A percentile compares a stretch with the other conserved stretches of the same genome.
These are phyloP conservation scores for Monilinia laxa DNA, from an alignment of 2,329 filamentous ascomycete genomes.

Conservation along the genomic window DNA sequence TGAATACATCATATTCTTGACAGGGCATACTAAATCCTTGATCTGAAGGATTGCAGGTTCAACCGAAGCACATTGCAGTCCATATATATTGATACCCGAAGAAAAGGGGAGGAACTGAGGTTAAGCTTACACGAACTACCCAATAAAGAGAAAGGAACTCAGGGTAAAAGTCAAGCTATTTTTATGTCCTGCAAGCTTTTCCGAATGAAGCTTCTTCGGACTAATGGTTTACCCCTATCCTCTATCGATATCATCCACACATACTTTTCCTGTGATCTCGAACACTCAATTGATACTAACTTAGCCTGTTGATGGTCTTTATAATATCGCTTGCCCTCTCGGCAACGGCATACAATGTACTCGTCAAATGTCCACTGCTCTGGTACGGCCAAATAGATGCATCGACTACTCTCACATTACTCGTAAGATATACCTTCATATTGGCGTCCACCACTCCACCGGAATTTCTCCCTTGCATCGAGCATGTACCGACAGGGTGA, in stretches of 20 bases:
- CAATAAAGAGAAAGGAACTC: neutral
- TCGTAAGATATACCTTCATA: conserved; percentile 30
- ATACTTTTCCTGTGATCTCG: neutral
- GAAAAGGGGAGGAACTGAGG: neutral
- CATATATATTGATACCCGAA: neutral
- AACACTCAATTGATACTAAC: neutral
- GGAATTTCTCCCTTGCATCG: conserved; percentile 27
- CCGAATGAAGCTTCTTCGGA: too few relatives aligned
- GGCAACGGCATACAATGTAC: conserved; percentile 30
- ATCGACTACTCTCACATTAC: conserved; percentile 31
- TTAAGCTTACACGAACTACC: neutral
- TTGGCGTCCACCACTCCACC: conserved; percentile 31
- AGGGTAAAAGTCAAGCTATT: too few relatives aligned
- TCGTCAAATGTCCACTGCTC: conserved; percentile 29
- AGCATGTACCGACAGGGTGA: conserved; percentile 30
- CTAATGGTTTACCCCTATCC: too few relatives aligned
- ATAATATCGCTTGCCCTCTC: conserved; percentile 31
- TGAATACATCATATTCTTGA: too few relatives aligned
- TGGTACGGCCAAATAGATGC: conserved; percentile 29
- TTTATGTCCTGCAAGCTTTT: too few relatives aligned
- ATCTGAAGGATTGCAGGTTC: too few relatives aligned
- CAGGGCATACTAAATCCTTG: too few relatives aligned
- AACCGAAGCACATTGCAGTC: too few relatives aligned
- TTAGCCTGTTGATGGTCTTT: conserved; percentile 1
- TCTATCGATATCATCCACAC: neutral